These are phyloP conservation scores for Saccharomycopsis selenospora DNA, from an alignment of 805 yeast species.

Conservation along the genomic window DNA sequence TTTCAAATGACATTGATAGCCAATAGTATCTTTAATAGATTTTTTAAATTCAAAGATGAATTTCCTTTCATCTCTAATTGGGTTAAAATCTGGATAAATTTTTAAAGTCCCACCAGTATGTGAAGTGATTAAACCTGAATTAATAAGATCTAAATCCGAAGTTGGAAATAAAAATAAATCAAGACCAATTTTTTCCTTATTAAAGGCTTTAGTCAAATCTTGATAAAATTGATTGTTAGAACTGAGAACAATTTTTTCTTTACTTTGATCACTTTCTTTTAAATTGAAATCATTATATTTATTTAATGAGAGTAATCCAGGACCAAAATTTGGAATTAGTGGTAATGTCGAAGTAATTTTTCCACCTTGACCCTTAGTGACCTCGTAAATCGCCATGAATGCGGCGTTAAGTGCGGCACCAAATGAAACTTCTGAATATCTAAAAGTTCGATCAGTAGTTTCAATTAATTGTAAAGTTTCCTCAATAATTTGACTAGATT, in stretches of 20 bases:
- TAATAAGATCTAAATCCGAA: slow-evolving; percentile 63
- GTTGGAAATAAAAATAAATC: slow-evolving; percentile 68
- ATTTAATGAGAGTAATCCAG: slow-evolving; percentile 72
- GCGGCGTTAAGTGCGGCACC: slow-evolving; percentile 77
- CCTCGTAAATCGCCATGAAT: slow-evolving; percentile 45
- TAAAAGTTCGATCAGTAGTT: slow-evolving; percentile 33
- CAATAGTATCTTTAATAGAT: slow-evolving; percentile 45
- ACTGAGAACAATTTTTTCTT: slow-evolving; percentile 45
- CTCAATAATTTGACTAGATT: slow-evolving; percentile 55
- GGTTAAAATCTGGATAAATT: slow-evolving; percentile 59
- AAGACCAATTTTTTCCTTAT: slow-evolving; percentile 57
- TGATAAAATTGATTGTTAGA: slow-evolving; percentile 58
- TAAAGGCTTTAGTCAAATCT: slow-evolving; percentile 49
- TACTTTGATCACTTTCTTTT: slow-evolving; percentile 25
- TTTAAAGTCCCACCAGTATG: slow-evolving; percentile 66
- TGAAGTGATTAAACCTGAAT: slow-evolving; percentile 55
- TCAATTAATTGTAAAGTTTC: slow-evolving; percentile 60
- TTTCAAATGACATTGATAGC: slow-evolving; percentile 76
- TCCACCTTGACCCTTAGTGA: slow-evolving; percentile 63
- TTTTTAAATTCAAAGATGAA: slow-evolving; percentile 54
- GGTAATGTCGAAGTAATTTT: slow-evolving; percentile 65
- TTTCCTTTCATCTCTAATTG: slow-evolving; percentile 61
- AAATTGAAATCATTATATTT: slow-evolving; percentile 26
- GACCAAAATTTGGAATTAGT: slow-evolving; percentile 73
- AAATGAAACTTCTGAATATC: slow-evolving; percentile 53